These are phyloP conservation scores for Lichina pygmaea DNA, from an alignment of 495 filamentous ascomycete species.

Conservation along the genomic window DNA sequence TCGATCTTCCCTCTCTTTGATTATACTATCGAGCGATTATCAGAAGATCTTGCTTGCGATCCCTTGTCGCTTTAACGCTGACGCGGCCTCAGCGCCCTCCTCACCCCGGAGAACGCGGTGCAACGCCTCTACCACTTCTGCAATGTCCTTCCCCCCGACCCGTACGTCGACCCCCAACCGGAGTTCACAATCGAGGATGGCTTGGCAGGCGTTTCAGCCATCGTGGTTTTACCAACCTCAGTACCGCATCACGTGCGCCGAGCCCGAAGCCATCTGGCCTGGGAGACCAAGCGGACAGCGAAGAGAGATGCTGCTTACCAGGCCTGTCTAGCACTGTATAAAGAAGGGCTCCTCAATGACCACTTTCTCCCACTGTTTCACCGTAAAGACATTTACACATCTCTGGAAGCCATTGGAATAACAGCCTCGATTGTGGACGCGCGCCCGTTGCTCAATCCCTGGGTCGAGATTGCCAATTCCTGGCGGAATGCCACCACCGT, in stretches of 20 bases:
- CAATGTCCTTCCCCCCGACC: slow-evolving; percentile 23
- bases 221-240: slow-evolving; percentile 43
- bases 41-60: slow-evolving; percentile 1
- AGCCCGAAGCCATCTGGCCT: slow-evolving; percentile 22
- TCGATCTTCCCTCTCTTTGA: no score
- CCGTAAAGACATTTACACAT: slow-evolving; percentile 12
- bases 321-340: slow-evolving; percentile 44
- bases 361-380: slow-evolving; percentile 39
- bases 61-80: neutral
- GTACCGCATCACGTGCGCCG: slow-evolving; percentile 35
- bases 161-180: slow-evolving; percentile 25
- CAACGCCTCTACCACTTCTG: slow-evolving; percentile 71
- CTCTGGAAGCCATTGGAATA: slow-evolving; percentile 15
- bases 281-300: slow-evolving; percentile 50
- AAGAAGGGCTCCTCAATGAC: slow-evolving; percentile 47
- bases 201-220: slow-evolving; percentile 8
- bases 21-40: no score
- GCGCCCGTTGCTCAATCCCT: slow-evolving; percentile 33
- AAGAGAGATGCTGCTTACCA: slow-evolving; percentile 64
- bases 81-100: slow-evolving; percentile 25
- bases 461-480: slow-evolving; percentile 26
- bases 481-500: slow-evolving; percentile 18
- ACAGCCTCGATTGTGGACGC: slow-evolving; percentile 23
- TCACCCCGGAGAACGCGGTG: slow-evolving; percentile 46
- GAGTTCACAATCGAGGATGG: slow-evolving; percentile 17